These are phyloP conservation scores for Pythium sukuiense DNA, from an alignment of 352 stramenopile genomes.

Conservation along the genomic window DNA sequence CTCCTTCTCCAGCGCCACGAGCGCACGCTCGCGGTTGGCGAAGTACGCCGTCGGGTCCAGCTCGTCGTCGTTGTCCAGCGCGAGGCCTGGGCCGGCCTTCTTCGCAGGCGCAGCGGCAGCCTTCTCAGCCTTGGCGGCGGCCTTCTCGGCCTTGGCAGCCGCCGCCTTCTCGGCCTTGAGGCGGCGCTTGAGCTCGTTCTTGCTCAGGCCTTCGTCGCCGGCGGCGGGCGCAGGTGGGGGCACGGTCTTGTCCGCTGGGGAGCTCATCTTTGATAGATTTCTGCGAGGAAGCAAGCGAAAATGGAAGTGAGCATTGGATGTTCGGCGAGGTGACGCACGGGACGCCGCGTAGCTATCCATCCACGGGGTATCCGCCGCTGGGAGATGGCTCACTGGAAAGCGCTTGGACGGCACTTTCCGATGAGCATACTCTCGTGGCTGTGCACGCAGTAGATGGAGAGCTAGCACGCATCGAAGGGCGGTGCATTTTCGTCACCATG, in stretches of 20 bases:
- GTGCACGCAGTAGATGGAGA: background rate
- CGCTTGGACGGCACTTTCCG: background rate
- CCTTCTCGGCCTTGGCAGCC: slow-evolving; percentile 94
- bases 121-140: slow-evolving; percentile 67
- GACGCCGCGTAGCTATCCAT: background rate
- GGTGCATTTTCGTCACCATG: background rate
- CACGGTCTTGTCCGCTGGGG: slow-evolving; percentile 12
- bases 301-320: background rate
- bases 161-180: slow-evolving; percentile 95
- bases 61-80: slow-evolving; percentile 89
- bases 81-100: slow-evolving; percentile 43
- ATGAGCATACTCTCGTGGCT: slow-evolving; percentile 14
- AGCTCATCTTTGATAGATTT: slow-evolving; percentile 10
- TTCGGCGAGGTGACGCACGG: background rate
- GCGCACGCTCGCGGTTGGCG: slow-evolving; percentile 91
- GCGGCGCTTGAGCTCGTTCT: slow-evolving; percentile 98
- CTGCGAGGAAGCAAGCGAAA: background rate
- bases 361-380: background rate
- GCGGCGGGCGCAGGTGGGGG: slow-evolving; percentile 18
- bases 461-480: background rate
- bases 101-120: slow-evolving; percentile 62
- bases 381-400: slow-evolving; percentile 2
- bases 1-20: slow-evolving; percentile 90
- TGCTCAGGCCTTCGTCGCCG: slow-evolving; percentile 76
- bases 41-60: slow-evolving; percentile 98